Evolutionary conservation across 331 rosid genomes (phyloP).

Genomic region (Acacia pycnantha): DNA sequence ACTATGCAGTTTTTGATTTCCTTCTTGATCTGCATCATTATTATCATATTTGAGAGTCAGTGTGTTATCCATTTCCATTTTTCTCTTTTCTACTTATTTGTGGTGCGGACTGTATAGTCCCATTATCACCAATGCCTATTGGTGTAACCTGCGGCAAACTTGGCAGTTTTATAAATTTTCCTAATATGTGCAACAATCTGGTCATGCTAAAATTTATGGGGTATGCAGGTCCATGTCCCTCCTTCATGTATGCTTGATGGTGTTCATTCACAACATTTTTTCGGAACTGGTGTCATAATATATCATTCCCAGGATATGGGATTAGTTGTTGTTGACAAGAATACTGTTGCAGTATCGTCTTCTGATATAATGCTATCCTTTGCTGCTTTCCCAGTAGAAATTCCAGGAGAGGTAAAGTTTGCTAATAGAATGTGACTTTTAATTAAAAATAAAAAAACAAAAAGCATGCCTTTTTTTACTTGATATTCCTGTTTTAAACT

Average conservation of each 20-base stretch:
- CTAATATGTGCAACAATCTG: neutral
- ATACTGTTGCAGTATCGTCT: slow-evolving; percentile 86
- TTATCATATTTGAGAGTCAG: slow-evolving; percentile 12
- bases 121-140: neutral
- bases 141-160: neutral
- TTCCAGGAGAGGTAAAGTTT: slow-evolving; percentile 88
- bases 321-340: slow-evolving; percentile 85
- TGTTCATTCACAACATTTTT: slow-evolving; percentile 90
- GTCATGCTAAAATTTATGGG: slow-evolving; percentile 26
- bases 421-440: slow-evolving; percentile 14
- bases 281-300: slow-evolving; percentile 90
- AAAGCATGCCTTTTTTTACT: neutral
- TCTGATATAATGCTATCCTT: slow-evolving; percentile 91
- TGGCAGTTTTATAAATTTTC: slow-evolving; percentile 16
- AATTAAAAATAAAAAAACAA: slow-evolving; percentile 22
- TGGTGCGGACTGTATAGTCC: neutral
- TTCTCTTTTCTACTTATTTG: neutral
- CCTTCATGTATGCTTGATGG: slow-evolving; percentile 97
- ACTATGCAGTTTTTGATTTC: neutral
- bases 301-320: slow-evolving; percentile 87
- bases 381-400: slow-evolving; percentile 91
- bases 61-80: neutral
- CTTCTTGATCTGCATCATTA: slow-evolving; percentile 1
- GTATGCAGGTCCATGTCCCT: slow-evolving; percentile 90
- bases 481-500: slow-evolving; percentile 15